phyloP scores from a whole-genome alignment of 1,139 yeast genomes.

The Kazachstania sp. region DNA sequence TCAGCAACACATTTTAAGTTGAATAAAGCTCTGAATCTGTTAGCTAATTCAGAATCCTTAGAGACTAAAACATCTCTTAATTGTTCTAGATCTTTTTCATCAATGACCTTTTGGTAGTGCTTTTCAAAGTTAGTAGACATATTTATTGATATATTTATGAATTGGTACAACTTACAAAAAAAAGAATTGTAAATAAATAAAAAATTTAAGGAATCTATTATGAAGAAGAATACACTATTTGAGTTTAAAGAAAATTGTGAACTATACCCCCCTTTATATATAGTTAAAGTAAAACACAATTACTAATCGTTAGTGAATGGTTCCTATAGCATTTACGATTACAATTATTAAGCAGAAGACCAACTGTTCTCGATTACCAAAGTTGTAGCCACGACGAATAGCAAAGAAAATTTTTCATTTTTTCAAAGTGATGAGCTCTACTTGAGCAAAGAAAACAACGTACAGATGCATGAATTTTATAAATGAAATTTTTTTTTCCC shows the following conservation, averaged over 20 bases:
- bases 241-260: no score
- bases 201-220: background rate
- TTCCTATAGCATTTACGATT: background rate
- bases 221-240: no score
- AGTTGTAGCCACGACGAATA: background rate
- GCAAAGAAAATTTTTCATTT: background rate
- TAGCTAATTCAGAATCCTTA: slow-evolving; percentile 62
- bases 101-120: slow-evolving; percentile 31
- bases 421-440: background rate
- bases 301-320: no score
- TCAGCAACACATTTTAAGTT: slow-evolving; percentile 79
- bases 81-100: slow-evolving; percentile 49
- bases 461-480: background rate
- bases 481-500: no score
- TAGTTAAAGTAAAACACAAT: no score
- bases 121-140: slow-evolving; percentile 33
- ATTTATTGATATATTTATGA: background rate
- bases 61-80: slow-evolving; percentile 62
- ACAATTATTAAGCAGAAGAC: background rate
- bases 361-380: background rate
- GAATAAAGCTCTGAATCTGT: slow-evolving; percentile 87
- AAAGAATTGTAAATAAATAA: background rate
- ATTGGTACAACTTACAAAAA: background rate
- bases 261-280: background rate
- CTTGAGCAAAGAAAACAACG: background rate